These are phyloP conservation scores for Chaetomium tenue DNA, from an alignment of 495 filamentous ascomycete species.

Conservation along the genomic window DNA sequence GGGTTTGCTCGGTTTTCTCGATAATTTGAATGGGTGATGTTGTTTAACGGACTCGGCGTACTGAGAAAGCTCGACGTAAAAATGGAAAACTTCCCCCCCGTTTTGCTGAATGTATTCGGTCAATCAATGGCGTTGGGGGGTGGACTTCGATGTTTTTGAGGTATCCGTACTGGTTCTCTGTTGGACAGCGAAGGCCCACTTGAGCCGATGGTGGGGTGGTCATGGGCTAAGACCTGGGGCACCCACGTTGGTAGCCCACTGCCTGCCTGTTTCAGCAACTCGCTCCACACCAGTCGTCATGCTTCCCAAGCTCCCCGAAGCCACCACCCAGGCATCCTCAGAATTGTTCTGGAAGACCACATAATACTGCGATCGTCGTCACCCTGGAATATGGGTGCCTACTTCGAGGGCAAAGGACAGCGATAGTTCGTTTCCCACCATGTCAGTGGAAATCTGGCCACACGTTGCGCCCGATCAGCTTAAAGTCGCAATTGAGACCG, in stretches of 20 bases:
- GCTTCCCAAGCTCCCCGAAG: background rate
- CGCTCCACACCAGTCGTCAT: constrained; percentile 9
- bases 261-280: constrained; percentile 15
- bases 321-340: constrained; percentile 22
- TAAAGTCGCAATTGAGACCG: constrained; percentile 63
- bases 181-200: background rate
- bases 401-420: constrained; percentile 16
- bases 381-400: constrained; percentile 41
- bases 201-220: background rate
- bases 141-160: no score
- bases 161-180: background rate
- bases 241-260: background rate
- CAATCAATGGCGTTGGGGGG: no score
- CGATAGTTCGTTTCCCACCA: constrained; percentile 36
- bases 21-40: background rate
- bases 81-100: no score
- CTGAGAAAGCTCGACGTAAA: background rate
- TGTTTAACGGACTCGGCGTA: background rate
- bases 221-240: constrained; percentile 17
- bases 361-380: background rate
- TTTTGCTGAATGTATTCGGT: no score
- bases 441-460: constrained; percentile 78
- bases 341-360: background rate
- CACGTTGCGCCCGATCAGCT: constrained; percentile 63
- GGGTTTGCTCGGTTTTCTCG: background rate